These are phyloP conservation scores for Claviceps digitariae DNA, from an alignment of 2,329 filamentous ascomycete genomes.

Conservation along the genomic window DNA sequence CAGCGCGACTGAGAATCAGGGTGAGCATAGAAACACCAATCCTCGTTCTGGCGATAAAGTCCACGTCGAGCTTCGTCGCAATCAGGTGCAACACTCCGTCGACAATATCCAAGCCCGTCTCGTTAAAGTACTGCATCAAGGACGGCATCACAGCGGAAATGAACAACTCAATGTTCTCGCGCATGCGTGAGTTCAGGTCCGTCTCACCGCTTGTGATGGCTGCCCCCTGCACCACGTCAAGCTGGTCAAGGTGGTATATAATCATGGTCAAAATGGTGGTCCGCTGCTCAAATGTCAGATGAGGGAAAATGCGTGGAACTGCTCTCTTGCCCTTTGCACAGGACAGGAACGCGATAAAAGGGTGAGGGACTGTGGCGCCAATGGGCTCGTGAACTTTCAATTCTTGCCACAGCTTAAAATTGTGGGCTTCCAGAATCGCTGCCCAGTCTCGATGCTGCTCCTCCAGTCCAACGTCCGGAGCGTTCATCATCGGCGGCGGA, in stretches of 20 bases:
- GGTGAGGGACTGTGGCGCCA: conserved; percentile 61
- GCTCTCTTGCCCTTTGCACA: conserved; percentile 94
- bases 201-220: conserved; percentile 62
- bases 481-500: conserved; percentile 46
- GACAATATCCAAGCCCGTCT: conserved; percentile 81
- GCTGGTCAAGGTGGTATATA: conserved; percentile 77
- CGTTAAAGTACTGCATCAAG: conserved; percentile 78
- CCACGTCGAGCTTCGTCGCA: conserved; percentile 69
- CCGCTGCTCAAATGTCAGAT: conserved; percentile 82
- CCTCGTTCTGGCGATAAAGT: conserved; percentile 71
- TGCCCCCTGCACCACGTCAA: conserved; percentile 78
- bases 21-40: conserved; percentile 84
- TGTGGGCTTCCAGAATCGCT: conserved; percentile 47
- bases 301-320: conserved; percentile 86
- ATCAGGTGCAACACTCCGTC: conserved; percentile 80
- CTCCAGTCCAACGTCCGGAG: conserved; percentile 49
- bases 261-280: conserved; percentile 95
- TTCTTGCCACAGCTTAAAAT: conserved; percentile 68
- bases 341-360: conserved; percentile 91
- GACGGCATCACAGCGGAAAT: conserved; percentile 77
- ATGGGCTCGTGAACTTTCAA: conserved; percentile 92
- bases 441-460: conserved; percentile 67
- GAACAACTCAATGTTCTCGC: conserved; percentile 89
- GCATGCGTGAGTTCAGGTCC: conserved; percentile 56
- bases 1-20: conserved; percentile 85